Percentiles rank a stretch among this genome's conserved stretches.
These are phyloP conservation scores for Rutstroemia sp. DNA, from an alignment of 2,329 filamentous ascomycete genomes.

Conservation along the genomic window DNA sequence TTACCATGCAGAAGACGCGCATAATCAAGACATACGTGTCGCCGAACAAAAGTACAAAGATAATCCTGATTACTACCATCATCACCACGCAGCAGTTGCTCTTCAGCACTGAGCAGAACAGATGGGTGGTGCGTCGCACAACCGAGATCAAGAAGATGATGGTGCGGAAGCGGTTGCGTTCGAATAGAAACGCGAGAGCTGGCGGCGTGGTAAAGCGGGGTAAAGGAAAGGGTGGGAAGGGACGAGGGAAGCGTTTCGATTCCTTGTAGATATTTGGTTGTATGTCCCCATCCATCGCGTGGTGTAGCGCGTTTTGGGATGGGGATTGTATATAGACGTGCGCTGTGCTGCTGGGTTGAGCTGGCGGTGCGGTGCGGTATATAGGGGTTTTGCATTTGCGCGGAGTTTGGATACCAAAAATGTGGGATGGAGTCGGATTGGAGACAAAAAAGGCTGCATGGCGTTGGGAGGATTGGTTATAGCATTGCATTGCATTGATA, in stretches of 20 bases:
- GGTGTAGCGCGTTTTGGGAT: too few relatives aligned
- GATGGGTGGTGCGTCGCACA: not conserved
- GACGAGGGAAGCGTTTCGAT: not conserved
- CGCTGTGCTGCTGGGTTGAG: too few relatives aligned
- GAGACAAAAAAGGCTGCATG: not conserved
- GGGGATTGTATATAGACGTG: too few relatives aligned
- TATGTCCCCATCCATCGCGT: too few relatives aligned
- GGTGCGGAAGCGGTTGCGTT: not conserved
- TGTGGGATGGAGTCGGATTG: too few relatives aligned
- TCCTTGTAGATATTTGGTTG: too few relatives aligned
- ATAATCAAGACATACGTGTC: not conserved
- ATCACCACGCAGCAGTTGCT: not conserved
- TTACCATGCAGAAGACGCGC: not conserved
- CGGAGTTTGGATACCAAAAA: not conserved
- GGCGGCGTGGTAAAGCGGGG: too few relatives aligned
- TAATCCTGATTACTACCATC: not conserved
- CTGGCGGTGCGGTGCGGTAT: too few relatives aligned
- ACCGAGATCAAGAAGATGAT: not conserved
- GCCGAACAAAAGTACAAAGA: not conserved
- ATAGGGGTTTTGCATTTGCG: not conserved
- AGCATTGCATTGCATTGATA: not conserved
- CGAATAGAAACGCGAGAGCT: too few relatives aligned
- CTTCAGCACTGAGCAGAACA: not conserved
- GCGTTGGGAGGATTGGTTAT: not conserved
- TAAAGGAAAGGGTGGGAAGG: not conserved